Evolutionary conservation across 2,329 filamentous ascomycete species (phyloP), one percentile per base, ranked within the genome.

Genomic region (Beauveria asiatica): DNA sequence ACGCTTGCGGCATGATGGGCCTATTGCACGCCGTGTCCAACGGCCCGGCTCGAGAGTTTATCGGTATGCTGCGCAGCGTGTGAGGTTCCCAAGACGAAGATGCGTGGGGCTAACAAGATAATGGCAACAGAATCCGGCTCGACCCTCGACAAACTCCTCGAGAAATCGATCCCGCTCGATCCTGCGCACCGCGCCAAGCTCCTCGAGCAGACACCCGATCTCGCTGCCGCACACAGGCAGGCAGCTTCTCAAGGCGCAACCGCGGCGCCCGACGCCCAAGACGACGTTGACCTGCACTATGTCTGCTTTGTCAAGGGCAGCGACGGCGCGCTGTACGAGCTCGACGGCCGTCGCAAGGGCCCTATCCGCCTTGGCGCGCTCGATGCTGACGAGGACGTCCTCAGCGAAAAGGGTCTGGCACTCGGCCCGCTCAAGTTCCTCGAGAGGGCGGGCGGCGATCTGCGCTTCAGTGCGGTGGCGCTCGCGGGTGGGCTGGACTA

Each of bases 1-100:
- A 97, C 71, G 91, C 93, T 0, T 97, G 93, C 72, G 93, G 93
- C 0, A 76, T 96, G 49, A 96, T 97, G 78, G 94, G 89, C 0
- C 75, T 97, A 30, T 72, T 97, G 50, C 94, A 97, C 71, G 89
- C 87, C 19, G 83, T 90, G 0, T 81, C 81, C 50, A 99, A 97
- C 72, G 92, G 92, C 0, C 80, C 81, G 1, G 87, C 89, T 1
- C 76, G 82, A 60, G 74, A 76, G 3, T 82, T 86, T 57, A 82
- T 96, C 59, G 73, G 82, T 77, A 72, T 37, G 33, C 33, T 37
- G 13, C 11, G 33, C 33, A 37, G 33, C 62, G 67, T 75, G 17
- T 42, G 37, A 52, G 10, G n/a, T 46, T 45, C 2, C 11, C 19
- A 17, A 42, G 48, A 11, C 10, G 16, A 56, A 55, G 13, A 33